Evolutionary conservation across 2,329 filamentous ascomycete genomes (phyloP), one percentile per base, ranked within the genome.

Genomic region (Emericellopsis cladophorae): DNA sequence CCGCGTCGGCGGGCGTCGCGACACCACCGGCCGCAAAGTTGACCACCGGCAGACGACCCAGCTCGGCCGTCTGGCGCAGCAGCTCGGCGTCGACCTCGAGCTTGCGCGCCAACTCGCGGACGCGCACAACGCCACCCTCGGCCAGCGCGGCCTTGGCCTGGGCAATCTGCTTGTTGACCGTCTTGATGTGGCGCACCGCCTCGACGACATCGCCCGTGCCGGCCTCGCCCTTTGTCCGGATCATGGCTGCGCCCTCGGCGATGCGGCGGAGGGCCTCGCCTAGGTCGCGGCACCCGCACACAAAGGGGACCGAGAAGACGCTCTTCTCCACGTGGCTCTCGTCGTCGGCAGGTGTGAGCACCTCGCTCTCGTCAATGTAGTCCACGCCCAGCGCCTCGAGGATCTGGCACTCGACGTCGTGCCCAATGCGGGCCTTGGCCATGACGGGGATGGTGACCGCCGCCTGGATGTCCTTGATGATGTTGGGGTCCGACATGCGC

Each of bases 1-100:
- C 92, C 1, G 92, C 92, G 63, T 98, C 92, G 0, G 92, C 92
- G 0, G 92, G 92, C 1, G 92, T 98, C n/a, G 92, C 92, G n/a
- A 98, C 84, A 43, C 92, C 92, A n/a, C 92, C 92, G 4, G 92
- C 92, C 1, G 92, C 92, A 53, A 98, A 96, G 72, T 96, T 96
- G 48, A 98, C 92, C 1, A 96, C 90, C 3, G 92, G 92, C 41
- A 98, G 70, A 39, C 92, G 74, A 35, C 88, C 88, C 48, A 93
- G 72, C 68, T 88, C 79, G 2, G 88, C 90, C 1, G 86, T 90
- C 70, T 95, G 79, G 60, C 81, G 83, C 29, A 98, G 74, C 46
- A 98, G 70, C 8, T 78, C 76, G 44, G 79, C 85, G 43, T 92
- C 83, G 42, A 77, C 80, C 47, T 81, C 84, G 38, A 95, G 73